These are phyloP conservation scores for Vigna mungo DNA, from an alignment of 306 rosid species.

Conservation along the genomic window DNA sequence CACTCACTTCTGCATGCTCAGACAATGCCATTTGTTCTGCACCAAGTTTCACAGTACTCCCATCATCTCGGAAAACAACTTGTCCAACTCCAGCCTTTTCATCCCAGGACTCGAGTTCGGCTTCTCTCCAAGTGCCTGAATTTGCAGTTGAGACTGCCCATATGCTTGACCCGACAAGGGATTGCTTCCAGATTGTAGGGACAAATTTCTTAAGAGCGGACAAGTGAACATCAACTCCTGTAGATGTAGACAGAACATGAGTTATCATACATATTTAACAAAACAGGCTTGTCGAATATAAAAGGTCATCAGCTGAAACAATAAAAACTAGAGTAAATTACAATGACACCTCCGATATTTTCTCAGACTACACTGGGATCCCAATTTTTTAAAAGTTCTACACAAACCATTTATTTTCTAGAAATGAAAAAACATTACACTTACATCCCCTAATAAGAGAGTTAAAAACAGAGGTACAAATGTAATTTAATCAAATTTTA, in stretches of 20 bases:
- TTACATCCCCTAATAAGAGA: too few relatives aligned
- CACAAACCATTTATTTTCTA: too few relatives aligned
- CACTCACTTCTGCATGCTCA: slow-evolving; percentile 66
- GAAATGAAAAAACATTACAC: too few relatives aligned
- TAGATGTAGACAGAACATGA: slow-evolving; percentile 24
- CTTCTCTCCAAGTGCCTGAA: slow-evolving; percentile 83
- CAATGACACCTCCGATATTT: too few relatives aligned
- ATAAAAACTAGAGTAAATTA: background rate
- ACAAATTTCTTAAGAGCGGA: slow-evolving; percentile 71
- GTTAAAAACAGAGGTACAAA: too few relatives aligned
- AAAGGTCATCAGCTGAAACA: slow-evolving; percentile 2
- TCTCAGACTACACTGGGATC: background rate
- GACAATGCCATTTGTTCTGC: slow-evolving; percentile 69
- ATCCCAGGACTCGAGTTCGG: slow-evolving; percentile 93
- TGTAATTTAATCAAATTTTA: too few relatives aligned
- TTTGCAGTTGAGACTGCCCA: slow-evolving; percentile 76
- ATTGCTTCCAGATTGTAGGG: slow-evolving; percentile 77
- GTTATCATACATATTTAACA: slow-evolving; percentile 22
- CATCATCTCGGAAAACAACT: slow-evolving; percentile 87
- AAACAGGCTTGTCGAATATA: background rate
- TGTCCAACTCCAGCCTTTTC: slow-evolving; percentile 65
- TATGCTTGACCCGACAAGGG: slow-evolving; percentile 77
- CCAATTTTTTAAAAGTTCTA: too few relatives aligned
- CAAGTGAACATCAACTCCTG: slow-evolving; percentile 83
- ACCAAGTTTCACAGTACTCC: slow-evolving; percentile 73